Evolutionary conservation across 441 rosid species (phyloP).

Genomic region (Pelargonium myrrhifolium): DNA sequence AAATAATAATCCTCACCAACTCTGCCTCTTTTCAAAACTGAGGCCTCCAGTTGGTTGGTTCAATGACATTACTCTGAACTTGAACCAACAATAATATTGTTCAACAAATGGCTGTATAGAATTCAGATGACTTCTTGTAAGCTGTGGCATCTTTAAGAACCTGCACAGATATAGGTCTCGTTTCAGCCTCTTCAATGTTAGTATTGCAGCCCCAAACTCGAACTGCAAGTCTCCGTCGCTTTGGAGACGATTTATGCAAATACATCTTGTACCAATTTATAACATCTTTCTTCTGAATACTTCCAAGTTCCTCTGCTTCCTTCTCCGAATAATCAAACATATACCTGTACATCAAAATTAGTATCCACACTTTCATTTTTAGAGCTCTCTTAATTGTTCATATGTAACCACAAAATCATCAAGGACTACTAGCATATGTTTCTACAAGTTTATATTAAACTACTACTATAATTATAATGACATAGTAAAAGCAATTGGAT

Average conservation of each 20-base stretch:
- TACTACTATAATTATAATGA: too few relatives aligned
- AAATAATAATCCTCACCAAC: neutral
- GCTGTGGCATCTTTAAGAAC: constrained; percentile 42
- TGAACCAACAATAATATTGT: neutral
- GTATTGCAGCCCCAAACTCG: constrained; percentile 92
- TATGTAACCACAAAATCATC: too few relatives aligned
- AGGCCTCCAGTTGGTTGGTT: constrained; percentile 10
- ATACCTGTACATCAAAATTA: constrained; percentile 42
- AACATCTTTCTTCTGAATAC: constrained; percentile 53
- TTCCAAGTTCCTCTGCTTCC: constrained; percentile 68
- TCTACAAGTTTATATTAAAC: too few relatives aligned
- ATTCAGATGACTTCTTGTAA: constrained; percentile 52
- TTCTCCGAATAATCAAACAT: constrained; percentile 62
- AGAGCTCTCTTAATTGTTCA: too few relatives aligned
- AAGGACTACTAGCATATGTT: too few relatives aligned
- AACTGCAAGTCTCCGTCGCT: constrained; percentile 69
- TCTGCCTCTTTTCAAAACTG: neutral
- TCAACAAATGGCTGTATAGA: constrained; percentile 62
- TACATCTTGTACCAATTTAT: constrained; percentile 60
- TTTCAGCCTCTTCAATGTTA: constrained; percentile 37
- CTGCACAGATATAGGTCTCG: constrained; percentile 27
- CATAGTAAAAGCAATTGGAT: neutral
- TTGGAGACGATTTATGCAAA: constrained; percentile 57
- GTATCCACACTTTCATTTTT: neutral
- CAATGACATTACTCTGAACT: neutral